Evolutionary conservation across 352 stramenopile species (phyloP).

Genomic region (Phytophthora cryptogea): DNA sequence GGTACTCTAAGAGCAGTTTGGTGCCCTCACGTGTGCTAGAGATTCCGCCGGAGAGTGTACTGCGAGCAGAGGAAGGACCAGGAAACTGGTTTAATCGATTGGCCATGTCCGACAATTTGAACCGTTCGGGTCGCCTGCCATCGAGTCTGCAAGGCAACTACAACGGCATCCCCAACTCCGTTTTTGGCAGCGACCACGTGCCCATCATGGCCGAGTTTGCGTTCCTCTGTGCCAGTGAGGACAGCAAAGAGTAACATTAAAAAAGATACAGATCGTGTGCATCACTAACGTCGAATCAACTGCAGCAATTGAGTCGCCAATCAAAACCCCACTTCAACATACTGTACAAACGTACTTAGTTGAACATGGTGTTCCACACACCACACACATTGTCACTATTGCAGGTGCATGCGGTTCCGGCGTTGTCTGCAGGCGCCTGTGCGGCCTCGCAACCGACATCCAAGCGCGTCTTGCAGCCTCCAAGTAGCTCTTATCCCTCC

Average conservation of each 20-base stretch:
- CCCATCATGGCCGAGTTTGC: constrained; percentile 87
- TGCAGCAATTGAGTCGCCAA: background rate
- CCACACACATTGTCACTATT: background rate
- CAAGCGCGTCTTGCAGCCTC: background rate
- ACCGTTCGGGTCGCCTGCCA: constrained; percentile 60
- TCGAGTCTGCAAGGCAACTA: constrained; percentile 78
- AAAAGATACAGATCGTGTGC: background rate
- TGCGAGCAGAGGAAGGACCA: constrained; percentile 78
- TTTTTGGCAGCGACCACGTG: constrained; percentile 85
- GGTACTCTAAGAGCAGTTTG: constrained; percentile 76
- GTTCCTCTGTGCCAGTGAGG: constrained; percentile 52
- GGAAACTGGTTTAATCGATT: constrained; percentile 79
- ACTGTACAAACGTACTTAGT: background rate
- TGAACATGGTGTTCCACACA: background rate
- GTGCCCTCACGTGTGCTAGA: constrained; percentile 66
- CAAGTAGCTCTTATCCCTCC: background rate
- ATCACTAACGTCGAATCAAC: background rate
- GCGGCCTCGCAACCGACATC: constrained; percentile 10
- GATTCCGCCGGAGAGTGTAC: constrained; percentile 69
- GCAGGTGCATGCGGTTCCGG: constrained; percentile 17
- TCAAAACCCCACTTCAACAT: no score
- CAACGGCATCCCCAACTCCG: constrained; percentile 88
- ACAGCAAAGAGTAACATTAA: constrained; percentile 32
- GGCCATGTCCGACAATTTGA: constrained; percentile 72
- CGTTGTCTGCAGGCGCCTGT: constrained; percentile 20